These are phyloP conservation scores for Colletotrichum orchidophilum DNA, from an alignment of 2,329 filamentous ascomycete species.

Conservation along the genomic window DNA sequence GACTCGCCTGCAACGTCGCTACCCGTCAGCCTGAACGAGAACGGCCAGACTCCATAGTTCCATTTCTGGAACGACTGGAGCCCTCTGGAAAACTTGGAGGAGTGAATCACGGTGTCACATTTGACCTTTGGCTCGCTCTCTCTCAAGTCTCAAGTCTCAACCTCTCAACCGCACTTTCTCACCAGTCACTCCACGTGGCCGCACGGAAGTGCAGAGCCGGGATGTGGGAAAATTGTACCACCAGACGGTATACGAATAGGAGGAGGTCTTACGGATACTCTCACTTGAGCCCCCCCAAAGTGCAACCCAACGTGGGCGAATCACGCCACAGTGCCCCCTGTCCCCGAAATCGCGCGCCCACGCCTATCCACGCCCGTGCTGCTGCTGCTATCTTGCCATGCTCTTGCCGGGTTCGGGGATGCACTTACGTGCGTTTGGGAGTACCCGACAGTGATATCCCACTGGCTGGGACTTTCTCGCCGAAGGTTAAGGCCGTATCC, in stretches of 20 bases:
- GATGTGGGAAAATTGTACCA: constrained; percentile 24
- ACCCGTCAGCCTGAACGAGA: not conserved
- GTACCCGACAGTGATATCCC: not conserved
- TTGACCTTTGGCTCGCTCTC: not conserved
- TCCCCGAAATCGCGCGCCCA: constrained; percentile 13
- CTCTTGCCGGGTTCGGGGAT: not conserved
- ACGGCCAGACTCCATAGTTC: not conserved
- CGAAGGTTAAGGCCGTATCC: not conserved
- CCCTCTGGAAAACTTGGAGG: not conserved
- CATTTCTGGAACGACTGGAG: constrained; percentile 6
- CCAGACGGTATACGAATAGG: not conserved
- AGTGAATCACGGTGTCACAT: not conserved
- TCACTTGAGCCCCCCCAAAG: not conserved
- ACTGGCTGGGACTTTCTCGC: not conserved
- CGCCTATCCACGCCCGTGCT: not conserved
- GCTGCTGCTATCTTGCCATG: not conserved
- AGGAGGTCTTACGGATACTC: not conserved
- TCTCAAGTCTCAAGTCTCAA: too few species aligned
- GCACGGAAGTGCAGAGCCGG: constrained; percentile 21
- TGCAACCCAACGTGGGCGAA: constrained; percentile 4
- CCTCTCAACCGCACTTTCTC: not conserved
- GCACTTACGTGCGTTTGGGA: constrained; percentile 19
- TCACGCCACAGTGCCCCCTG: constrained; percentile 11
- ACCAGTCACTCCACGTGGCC: constrained; percentile 23
- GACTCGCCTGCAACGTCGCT: not conserved